A percentile compares a stretch with the other conserved stretches of the same genome.
Evolutionary conservation across 2,329 filamentous ascomycete species (phyloP).

Genomic region (Ophiocordyceps sinensis): DNA sequence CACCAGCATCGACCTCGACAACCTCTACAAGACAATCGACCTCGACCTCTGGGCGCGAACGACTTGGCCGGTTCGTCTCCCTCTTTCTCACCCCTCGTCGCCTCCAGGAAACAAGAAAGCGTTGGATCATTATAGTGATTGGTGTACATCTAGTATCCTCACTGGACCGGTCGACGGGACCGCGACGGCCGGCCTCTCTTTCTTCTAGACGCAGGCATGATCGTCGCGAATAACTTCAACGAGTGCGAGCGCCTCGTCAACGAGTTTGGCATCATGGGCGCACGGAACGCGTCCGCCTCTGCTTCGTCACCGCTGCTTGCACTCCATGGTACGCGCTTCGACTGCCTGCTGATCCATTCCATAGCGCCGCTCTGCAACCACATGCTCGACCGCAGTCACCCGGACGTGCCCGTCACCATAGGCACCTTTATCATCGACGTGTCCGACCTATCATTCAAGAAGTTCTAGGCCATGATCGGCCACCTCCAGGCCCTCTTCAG

Average conservation of each 20-base stretch:
- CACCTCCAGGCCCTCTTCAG: constrained; percentile 85
- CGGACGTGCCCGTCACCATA: constrained; percentile 76
- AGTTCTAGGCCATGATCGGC: constrained; percentile 87
- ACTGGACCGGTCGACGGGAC: constrained; percentile 89
- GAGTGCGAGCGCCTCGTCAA: constrained; percentile 53
- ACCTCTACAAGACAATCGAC: constrained; percentile 77
- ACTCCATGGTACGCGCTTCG: too few species aligned
- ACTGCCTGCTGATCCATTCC: constrained; percentile 22
- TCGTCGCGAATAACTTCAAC: constrained; percentile 69
- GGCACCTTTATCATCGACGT: constrained; percentile 95
- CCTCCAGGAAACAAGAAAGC: neutral
- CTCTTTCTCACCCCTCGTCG: neutral
- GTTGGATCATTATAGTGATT: neutral
- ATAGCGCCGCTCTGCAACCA: constrained; percentile 73
- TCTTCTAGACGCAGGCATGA: constrained; percentile 71
- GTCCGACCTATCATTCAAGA: constrained; percentile 70
- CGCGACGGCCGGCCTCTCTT: constrained; percentile 84
- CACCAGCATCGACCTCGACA: constrained; percentile 60
- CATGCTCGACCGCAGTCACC: constrained; percentile 54
- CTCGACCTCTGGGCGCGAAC: constrained; percentile 71
- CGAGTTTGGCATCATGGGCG: neutral
- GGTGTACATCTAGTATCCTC: constrained; percentile 53
- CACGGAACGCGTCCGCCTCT: neutral
- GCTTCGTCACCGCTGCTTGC: too few species aligned
- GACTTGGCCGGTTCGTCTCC: constrained; percentile 49